Base-by-base conservation (phyloP, 2,329 filamentous ascomycete species). In the Penicillium griseofulvum region DNA sequence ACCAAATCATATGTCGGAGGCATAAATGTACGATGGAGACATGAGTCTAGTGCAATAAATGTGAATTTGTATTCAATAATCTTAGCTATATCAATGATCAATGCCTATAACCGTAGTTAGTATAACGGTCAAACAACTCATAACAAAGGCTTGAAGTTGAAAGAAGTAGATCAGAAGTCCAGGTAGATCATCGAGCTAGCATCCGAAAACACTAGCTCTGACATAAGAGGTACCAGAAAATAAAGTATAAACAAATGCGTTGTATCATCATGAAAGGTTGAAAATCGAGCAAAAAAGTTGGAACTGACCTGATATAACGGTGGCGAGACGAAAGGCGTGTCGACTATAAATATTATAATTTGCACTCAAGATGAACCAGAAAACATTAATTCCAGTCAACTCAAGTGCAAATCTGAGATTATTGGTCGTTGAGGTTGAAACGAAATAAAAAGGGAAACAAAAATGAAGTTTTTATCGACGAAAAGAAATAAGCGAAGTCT, bases 221-320 rank as follows among this genome's bases (percentile, higher is more conserved):
- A 90, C 85, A 91, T 91, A 94, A 96, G 91, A 96, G 91, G 91
- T 96, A 91, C 91, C 91, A 96, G 90, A 95, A 92, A 88, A 80
- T 79, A 80, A 77, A 76, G 77, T 73, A 76, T 73, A 52, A 68
- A 65, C 65, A 78, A 80, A 80, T 54, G 52, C 26, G 52, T 78
- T 81, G 80, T 85, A 83, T 93, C 89, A 92, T 93, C 89, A 91
- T 83, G 60, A 50, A 17, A 52, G 39, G 42, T 34, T 28, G 33
- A 17, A 51, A 11, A 56, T 53, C 52, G 29, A 56, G 48, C 65
- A 68, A 76, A 41, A 59, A 54, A 66, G 76, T 75, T 34, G 38
- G 39, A 49, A 69, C 69, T 67, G 51, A 70, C 68, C 68, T 64
- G 55, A 54, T 59, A 28, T n/a, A 28, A n/a, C 8, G n/a, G 36